Evolutionary conservation across 495 filamentous ascomycete genomes (phyloP).

Genomic region (Cercophora samala): DNA sequence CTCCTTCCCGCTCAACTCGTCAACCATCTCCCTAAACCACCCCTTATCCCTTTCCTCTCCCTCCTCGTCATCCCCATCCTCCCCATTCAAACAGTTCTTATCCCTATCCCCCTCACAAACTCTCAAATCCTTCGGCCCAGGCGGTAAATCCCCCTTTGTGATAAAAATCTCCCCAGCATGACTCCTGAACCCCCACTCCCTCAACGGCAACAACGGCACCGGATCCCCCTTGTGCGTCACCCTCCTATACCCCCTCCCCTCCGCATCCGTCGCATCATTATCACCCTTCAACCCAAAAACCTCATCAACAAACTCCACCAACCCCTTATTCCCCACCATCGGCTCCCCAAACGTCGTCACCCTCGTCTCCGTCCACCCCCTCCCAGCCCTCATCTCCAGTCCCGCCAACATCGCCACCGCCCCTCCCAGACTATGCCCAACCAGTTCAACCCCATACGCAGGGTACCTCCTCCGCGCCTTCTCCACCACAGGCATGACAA

Average conservation of each 20-base stretch:
- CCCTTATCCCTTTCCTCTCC: slow-evolving; percentile 6
- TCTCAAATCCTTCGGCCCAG: slow-evolving; percentile 61
- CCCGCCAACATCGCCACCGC: slow-evolving; percentile 86
- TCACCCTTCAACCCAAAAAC: slow-evolving; percentile 54
- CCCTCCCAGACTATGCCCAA: slow-evolving; percentile 90
- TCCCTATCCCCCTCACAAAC: slow-evolving; percentile 72
- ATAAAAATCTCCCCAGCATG: slow-evolving; percentile 90
- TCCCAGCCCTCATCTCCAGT: slow-evolving; percentile 60
- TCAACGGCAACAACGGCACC: slow-evolving; percentile 79
- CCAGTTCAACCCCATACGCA: slow-evolving; percentile 67
- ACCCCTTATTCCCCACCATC: slow-evolving; percentile 69
- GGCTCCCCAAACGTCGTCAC: slow-evolving; percentile 96
- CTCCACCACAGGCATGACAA: slow-evolving; percentile 59
- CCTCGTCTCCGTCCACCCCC: slow-evolving; percentile 58
- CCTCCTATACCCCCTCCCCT: slow-evolving; percentile 58
- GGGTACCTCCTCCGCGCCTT: slow-evolving; percentile 57
- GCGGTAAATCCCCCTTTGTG: slow-evolving; percentile 62
- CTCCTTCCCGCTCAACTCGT: slow-evolving; percentile 20
- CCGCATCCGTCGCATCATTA: slow-evolving; percentile 20
- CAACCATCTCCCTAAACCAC: slow-evolving; percentile 10
- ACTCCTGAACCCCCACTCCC: slow-evolving; percentile 80
- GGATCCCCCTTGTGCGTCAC: slow-evolving; percentile 87
- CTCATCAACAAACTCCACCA: slow-evolving; percentile 64
- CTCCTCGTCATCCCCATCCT: slow-evolving; percentile 33
- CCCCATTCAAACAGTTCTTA: slow-evolving; percentile 62